These are phyloP conservation scores for Gliomastix tumulicola DNA, from an alignment of 2,329 filamentous ascomycete genomes.

Conservation along the genomic window DNA sequence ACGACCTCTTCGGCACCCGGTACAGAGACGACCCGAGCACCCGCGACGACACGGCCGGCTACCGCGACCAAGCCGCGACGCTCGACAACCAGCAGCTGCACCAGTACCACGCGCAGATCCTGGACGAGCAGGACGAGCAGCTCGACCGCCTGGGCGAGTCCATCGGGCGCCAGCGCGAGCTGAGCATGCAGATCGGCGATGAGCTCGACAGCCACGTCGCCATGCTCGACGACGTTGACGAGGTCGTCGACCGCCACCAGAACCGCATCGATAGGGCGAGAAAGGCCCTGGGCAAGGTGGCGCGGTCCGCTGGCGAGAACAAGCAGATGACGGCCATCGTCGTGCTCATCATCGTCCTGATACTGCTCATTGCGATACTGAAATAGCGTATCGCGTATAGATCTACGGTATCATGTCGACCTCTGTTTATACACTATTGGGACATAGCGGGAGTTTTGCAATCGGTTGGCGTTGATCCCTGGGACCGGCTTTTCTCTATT, in stretches of 20 bases:
- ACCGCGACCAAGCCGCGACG: conserved; percentile 49
- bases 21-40: conserved; percentile 63
- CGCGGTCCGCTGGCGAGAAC: conserved; percentile 71
- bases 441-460: too few species aligned
- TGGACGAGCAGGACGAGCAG: conserved; percentile 88
- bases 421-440: too few species aligned
- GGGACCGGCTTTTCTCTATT: too few species aligned
- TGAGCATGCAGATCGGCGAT: conserved; percentile 93
- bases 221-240: conserved; percentile 85
- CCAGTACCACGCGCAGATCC: conserved; percentile 70
- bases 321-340: conserved; percentile 82
- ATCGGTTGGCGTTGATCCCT: too few species aligned
- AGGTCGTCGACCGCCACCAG: conserved; percentile 74
- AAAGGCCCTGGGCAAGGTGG: conserved; percentile 63
- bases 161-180: conserved; percentile 82
- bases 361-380: conserved; percentile 75
- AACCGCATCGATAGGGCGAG: conserved; percentile 68
- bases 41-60: conserved; percentile 39
- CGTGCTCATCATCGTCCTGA: conserved; percentile 71
- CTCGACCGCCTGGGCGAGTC: conserved; percentile 81
- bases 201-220: conserved; percentile 88
- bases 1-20: conserved; percentile 32
- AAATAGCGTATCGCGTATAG: too few species aligned
- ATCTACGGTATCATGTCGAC: too few species aligned
- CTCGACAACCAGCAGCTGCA: conserved; percentile 83